A percentile compares a stretch with the other conserved stretches of the same genome.
These are phyloP conservation scores for Diaporthe vaccinii DNA, from an alignment of 2,329 filamentous ascomycete genomes.

Conservation along the genomic window DNA sequence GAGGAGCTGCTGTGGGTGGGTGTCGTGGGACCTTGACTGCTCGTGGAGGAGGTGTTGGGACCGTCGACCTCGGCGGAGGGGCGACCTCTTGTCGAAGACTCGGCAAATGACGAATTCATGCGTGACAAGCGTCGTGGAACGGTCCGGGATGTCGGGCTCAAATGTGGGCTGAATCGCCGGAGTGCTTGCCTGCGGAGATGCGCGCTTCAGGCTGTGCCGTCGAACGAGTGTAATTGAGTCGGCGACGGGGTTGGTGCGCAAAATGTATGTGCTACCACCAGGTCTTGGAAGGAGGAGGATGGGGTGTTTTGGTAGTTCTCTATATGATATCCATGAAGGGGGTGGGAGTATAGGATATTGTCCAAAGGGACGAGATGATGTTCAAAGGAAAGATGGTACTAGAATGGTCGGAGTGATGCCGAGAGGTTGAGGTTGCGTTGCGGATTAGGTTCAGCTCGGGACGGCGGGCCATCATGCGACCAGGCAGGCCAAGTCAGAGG, in stretches of 20 bases:
- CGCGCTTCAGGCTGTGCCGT: constrained; percentile 11
- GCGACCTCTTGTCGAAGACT: constrained; percentile 46
- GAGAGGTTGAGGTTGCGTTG: not conserved
- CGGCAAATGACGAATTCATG: constrained; percentile 58
- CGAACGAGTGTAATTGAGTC: not conserved
- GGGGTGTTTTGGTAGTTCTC: not conserved
- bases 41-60: constrained; percentile 37
- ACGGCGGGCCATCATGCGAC: constrained; percentile 44
- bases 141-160: constrained; percentile 8
- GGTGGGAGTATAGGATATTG: not conserved
- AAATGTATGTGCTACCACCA: not conserved
- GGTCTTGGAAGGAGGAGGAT: not conserved
- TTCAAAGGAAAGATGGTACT: not conserved
- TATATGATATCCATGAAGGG: constrained; percentile 30
- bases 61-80: constrained; percentile 46
- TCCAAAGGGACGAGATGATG: constrained; percentile 1
- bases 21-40: constrained; percentile 37
- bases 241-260: not conserved
- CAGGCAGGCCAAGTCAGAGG: constrained; percentile 43
- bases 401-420: not conserved
- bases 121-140: constrained; percentile 37
- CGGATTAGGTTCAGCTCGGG: constrained; percentile 24
- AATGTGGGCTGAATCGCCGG: not conserved
- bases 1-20: constrained; percentile 43
- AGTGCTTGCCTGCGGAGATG: not conserved